phyloP scores from a whole-genome alignment of 345 rosid genomes.

The Rhodamnia argentea region DNA sequence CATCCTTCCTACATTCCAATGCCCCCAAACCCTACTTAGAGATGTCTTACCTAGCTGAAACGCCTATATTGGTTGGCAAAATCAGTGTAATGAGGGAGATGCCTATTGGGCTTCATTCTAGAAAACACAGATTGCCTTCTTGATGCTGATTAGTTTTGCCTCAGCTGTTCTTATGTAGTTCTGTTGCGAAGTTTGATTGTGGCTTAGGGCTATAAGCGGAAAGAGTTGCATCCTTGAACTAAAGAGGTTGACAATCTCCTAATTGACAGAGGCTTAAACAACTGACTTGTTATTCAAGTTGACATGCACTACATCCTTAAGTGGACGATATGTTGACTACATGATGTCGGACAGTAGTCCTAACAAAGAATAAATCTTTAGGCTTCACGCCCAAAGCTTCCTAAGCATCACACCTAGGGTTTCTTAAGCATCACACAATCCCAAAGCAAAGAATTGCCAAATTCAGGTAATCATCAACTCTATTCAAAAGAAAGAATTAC shows the following conservation, averaged over 20 bases:
- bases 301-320: neutral
- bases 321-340: neutral
- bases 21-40: neutral
- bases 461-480: neutral
- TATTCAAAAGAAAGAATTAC: neutral
- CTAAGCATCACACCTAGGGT: too few relatives aligned
- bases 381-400: neutral
- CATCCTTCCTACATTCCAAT: neutral
- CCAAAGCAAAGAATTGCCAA: neutral
- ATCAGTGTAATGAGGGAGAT: neutral
- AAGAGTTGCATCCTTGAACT: neutral
- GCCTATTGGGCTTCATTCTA: neutral
- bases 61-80: neutral
- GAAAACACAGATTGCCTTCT: neutral
- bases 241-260: neutral
- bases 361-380: neutral
- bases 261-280: neutral
- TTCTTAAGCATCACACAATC: neutral
- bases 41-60: neutral
- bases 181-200: neutral
- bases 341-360: neutral
- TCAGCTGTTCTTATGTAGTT: neutral
- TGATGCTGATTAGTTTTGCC: neutral
- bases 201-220: neutral
- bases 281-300: neutral